Evolutionary conservation across 495 filamentous ascomycete genomes (phyloP).

Genomic region (Penicillium bovifimosum): DNA sequence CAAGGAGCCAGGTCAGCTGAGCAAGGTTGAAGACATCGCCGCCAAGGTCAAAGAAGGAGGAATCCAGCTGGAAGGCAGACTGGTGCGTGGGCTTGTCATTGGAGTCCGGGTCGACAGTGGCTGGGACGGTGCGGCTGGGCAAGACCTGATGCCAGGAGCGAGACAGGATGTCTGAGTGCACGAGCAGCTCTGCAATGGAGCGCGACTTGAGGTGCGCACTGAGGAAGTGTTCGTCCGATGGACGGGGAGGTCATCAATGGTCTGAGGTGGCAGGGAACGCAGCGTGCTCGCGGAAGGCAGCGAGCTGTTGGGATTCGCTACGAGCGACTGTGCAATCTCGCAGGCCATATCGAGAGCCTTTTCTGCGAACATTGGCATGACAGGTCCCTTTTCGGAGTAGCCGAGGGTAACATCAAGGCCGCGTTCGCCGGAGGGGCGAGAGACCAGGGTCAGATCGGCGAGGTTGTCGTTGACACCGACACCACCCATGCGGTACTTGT

Average conservation of each 20-base stretch:
- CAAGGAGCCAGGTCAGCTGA: constrained; percentile 42
- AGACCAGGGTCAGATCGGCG: constrained; percentile 46
- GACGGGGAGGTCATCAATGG: constrained; percentile 24
- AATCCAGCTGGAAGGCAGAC: constrained; percentile 37
- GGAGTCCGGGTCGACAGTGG: neutral
- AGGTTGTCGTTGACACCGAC: constrained; percentile 48
- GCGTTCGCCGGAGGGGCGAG: constrained; percentile 37
- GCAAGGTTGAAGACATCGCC: constrained; percentile 51
- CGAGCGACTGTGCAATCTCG: constrained; percentile 39
- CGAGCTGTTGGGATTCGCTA: constrained; percentile 37
- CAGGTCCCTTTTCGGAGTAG: constrained; percentile 41
- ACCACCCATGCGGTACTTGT: constrained; percentile 44
- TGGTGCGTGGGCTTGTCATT: constrained; percentile 10
- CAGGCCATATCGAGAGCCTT: constrained; percentile 47
- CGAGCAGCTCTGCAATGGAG: constrained; percentile 43
- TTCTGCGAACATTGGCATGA: constrained; percentile 36
- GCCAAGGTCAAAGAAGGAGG: constrained; percentile 49
- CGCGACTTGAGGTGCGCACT: constrained; percentile 37
- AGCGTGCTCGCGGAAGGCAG: constrained; percentile 41
- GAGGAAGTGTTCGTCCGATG: constrained; percentile 28
- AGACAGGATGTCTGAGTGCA: constrained; percentile 42
- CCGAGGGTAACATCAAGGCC: constrained; percentile 41
- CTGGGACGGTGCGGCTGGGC: constrained; percentile 18
- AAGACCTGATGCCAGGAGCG: constrained; percentile 49
- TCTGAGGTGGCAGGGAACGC: constrained; percentile 29